Base-by-base conservation (phyloP, 1,284 basidiomycete genomes). In the Sutorius eximius region DNA sequence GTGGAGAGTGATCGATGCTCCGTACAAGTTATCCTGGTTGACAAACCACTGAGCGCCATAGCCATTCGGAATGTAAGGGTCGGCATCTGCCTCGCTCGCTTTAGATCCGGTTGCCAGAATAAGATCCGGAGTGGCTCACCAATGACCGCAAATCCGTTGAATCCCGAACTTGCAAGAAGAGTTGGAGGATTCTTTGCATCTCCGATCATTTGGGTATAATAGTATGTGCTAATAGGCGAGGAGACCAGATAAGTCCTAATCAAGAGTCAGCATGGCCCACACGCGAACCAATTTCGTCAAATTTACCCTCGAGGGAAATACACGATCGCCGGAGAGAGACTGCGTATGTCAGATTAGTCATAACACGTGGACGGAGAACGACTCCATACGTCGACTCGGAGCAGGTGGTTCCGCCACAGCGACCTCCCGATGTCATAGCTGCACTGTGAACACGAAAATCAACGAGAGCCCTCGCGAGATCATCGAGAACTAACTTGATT, bases 11-110 rank as follows among this genome's bases (percentile, higher is more conserved):
- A 45, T 43, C 0, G 12, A 30, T 7, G 24, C n/a, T 34, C 20
- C 58, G 2, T 47, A 71, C 66, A 83, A 82, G 66, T 82, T 83
- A 65, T 82, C 72, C 62, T 82, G 80, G 61, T 79, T 77, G 5
- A 62, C 50, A 57, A 77, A 81, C 75, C 75, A 80, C 51, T 81
- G 60, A n/a, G 56, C 55, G 11, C 64, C 64, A 1, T 7, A 74
- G 13, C 75, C 72, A 46, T 65, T 56, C 1, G 72, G 68, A 55
- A 77, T 74, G 60, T 76, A 77, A n/a, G 77, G 77, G 53, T 81
- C 72, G 18, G 75, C 72, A 44, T 79, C 77, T 79, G 12, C 36
- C 36, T 37, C 12, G 13, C 36, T 37, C 12, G 13, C 5, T 32
- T 66, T 24, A 66, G 45, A 51, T 46, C 38, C 22, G 10, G 10